Evolutionary conservation across 2,329 filamentous ascomycete genomes (phyloP), one percentile per base, ranked within the genome.

Genomic region (Chrysoporthe austroafricana): DNA sequence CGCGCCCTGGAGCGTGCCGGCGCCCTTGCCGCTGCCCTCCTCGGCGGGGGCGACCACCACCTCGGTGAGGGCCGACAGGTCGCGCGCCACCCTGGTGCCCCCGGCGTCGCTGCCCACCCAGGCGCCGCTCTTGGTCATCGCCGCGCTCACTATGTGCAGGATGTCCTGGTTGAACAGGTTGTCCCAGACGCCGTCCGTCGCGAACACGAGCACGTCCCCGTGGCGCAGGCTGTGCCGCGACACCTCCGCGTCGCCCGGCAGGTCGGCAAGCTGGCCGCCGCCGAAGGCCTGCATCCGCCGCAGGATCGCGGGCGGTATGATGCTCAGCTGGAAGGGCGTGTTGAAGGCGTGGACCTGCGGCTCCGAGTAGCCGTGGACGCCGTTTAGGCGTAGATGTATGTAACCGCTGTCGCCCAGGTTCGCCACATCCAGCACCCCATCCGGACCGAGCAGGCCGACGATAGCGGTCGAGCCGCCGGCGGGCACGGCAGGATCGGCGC

Each of bases 291-390:
- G 88, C 73, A 94, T 91, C 74, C 96, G 92, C 32, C 89, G 87
- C 66, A 93, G 86, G 79, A 97, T 90, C 73, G 87, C 88, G 3
- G 91, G 87, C 0, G 96, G 95, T 8, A 97, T 90, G 64, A 97
- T 89, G 64, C 93, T 95, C 52, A 99, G 86, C 78, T 99, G 96
- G 76, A 92, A 99, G 0, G 96, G 96, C 0, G 96, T 98, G 79
- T 99, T 99, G 85, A 99, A 99, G 56, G 91, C 94, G 78, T 99
- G 96, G 0, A 94, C 97, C 79, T 99, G 96, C 34, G 93, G 91
- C 60, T 90, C 87, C 1, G 94, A 97, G 75, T 89, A 90, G 66
- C 91, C 87, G 77, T 96, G 91, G 43, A 99, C 92, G 16, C 91
- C 93, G 72, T 95, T 96, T 36, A 93, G 86, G 16, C 94, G 89